phyloP scores from a whole-genome alignment of 2,329 filamentous ascomycete species.

The Pestalotiopsis sp. region DNA sequence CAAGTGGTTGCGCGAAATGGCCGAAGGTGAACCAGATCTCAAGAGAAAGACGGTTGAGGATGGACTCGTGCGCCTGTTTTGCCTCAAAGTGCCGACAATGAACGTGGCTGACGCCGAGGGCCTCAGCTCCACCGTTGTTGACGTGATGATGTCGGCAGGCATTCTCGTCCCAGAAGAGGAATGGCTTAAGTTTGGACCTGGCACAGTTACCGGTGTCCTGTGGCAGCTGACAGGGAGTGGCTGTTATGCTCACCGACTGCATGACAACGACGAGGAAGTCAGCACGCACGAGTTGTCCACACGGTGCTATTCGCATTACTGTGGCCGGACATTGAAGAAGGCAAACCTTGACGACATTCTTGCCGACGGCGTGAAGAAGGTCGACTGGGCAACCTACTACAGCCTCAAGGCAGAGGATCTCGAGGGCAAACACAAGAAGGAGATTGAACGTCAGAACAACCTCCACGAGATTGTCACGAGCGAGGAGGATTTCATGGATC shows the following conservation, averaged over 20 bases:
- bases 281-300: conserved; percentile 59
- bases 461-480: conserved; percentile 94
- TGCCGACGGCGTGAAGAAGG: conserved; percentile 68
- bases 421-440: conserved; percentile 76
- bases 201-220: conserved; percentile 82
- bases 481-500: conserved; percentile 88
- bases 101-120: conserved; percentile 96
- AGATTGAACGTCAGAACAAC: conserved; percentile 90
- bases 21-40: conserved; percentile 87
- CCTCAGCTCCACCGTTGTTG: conserved; percentile 76
- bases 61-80: conserved; percentile 86
- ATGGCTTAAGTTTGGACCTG: conserved; percentile 91
- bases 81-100: conserved; percentile 95
- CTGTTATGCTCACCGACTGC: conserved; percentile 86
- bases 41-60: conserved; percentile 85
- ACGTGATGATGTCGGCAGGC: conserved; percentile 77
- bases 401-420: conserved; percentile 77
- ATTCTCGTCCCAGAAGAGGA: conserved; percentile 89
- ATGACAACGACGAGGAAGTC: conserved; percentile 56
- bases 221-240: conserved; percentile 91
- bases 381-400: conserved; percentile 92
- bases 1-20: conserved; percentile 84
- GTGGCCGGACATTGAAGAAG: conserved; percentile 92
- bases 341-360: conserved; percentile 80
- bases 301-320: conserved; percentile 92